phyloP scores from a whole-genome alignment of 192 early-diverging fungal genomes.

The Lunasporangiospora selenospora region DNA sequence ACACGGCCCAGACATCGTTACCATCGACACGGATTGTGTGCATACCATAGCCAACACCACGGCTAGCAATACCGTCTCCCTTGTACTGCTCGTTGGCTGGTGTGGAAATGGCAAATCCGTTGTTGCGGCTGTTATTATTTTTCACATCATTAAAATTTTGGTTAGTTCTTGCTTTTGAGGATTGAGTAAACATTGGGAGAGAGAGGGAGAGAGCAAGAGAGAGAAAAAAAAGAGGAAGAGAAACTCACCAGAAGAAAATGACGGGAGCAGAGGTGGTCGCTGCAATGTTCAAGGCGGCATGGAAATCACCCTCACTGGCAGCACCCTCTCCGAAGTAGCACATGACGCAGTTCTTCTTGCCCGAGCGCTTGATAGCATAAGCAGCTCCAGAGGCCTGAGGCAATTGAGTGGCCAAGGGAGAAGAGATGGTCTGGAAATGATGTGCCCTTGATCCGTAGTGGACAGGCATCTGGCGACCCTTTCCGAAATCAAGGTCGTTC shows the following conservation, averaged over 20 bases:
- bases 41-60: conserved; percentile 97
- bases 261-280: conserved; percentile 90
- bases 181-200: background rate
- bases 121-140: conserved; percentile 82
- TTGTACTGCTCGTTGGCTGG: conserved; percentile 95
- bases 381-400: conserved; percentile 98
- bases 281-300: conserved; percentile 97
- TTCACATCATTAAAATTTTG: too few species aligned
- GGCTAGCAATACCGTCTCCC: conserved; percentile 95
- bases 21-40: conserved; percentile 97
- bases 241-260: conserved; percentile 88
- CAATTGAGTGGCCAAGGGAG: conserved; percentile 95
- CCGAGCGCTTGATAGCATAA: conserved; percentile 88
- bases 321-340: conserved; percentile 99
- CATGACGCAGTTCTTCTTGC: conserved; percentile 79
- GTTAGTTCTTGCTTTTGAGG: too few species aligned
- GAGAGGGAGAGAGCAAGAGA: background rate
- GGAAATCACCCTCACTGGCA: conserved; percentile 97
- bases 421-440: conserved; percentile 97
- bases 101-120: conserved; percentile 98
- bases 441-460: conserved; percentile 89
- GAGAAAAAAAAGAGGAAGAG: background rate
- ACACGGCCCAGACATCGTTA: conserved; percentile 99
- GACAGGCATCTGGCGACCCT: conserved; percentile 99
- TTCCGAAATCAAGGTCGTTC: conserved; percentile 86